Base-by-base conservation (phyloP, 805 yeast genomes). In the Saccharomycopsis microspora region DNA sequence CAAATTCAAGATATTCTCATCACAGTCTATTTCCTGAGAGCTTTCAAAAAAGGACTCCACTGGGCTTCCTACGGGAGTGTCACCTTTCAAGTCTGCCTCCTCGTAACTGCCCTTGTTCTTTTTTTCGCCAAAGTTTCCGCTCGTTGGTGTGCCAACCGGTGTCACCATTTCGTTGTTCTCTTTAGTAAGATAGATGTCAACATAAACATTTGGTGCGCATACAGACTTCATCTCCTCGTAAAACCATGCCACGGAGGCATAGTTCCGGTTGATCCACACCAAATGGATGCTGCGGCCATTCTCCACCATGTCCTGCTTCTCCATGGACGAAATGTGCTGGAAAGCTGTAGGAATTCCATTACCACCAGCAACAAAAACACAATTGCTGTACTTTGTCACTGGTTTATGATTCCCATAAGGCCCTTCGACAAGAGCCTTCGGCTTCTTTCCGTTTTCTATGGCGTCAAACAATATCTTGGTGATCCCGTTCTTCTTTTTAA, bases 221-320 rank as follows among this genome's bases (percentile, higher is more conserved):
- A 40, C 10, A n/a, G 32, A 11, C 32, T 7, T 10, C 42, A 78
- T 54, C 55, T 76, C 78, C 3, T 58, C 62, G 3, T 52, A 43
- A 54, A 76, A 76, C 75, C 76, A 75, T 19, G 56, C 53, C 30
- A 83, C 57, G 6, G 80, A 70, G 38, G 64, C 64, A 48, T 67
- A 65, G 37, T 76, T 75, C 47, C 80, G 67, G 8, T 82, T 67
- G 7, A 73, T 69, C 95, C 95, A 86, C 36, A 73, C 62, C 43
- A 84, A 67, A 46, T 74, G 70, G 32, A 69, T 60, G 38, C 60
- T 58, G 27, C 62, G 11, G 11, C 30, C 50, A n/a, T n/a, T 28
- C n/a, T 8, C 29, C 34, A 11, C 8, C n/a, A 19, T 8, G 35
- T 41, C 29, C 9, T 55, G 49, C 8, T 55, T 49, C n/a, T 56